phyloP scores from a whole-genome alignment of 768 basidiomycete species.

The Strobilomyces dryophilus region DNA sequence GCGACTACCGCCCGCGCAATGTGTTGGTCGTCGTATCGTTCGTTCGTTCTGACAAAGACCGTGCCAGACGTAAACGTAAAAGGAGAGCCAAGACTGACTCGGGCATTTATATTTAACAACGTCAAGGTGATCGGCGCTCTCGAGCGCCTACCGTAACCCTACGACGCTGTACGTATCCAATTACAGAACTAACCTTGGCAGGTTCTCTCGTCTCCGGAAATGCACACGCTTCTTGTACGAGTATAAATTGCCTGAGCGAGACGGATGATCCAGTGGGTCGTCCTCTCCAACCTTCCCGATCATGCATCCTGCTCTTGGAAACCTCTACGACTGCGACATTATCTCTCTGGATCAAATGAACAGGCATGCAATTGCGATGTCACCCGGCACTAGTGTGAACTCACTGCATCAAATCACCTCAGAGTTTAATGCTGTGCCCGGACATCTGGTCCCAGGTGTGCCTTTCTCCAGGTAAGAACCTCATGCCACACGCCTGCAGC shows the following conservation, averaged over 20 bases:
- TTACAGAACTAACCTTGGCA: background rate
- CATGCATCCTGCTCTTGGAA: background rate
- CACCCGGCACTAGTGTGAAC: background rate
- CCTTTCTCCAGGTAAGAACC: background rate
- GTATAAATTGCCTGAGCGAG: no score
- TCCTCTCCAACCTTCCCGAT: no score
- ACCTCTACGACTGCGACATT: background rate
- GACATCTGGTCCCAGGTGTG: background rate
- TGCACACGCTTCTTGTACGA: no score
- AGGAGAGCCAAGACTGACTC: background rate
- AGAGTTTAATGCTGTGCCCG: background rate
- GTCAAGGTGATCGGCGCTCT: background rate
- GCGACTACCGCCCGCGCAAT: background rate
- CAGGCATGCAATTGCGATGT: accelerated
- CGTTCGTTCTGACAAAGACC: background rate
- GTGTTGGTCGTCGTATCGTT: background rate
- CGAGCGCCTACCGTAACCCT: no score
- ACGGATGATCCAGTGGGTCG: no score
- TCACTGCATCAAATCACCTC: background rate
- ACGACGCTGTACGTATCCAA: background rate
- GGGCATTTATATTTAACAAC: background rate
- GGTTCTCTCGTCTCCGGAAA: no score
- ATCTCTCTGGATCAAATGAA: background rate
- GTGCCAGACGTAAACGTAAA: background rate
- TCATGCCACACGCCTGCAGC: background rate